These are phyloP conservation scores for Fusarium sp. DNA, from an alignment of 2,329 filamentous ascomycete species.

Conservation along the genomic window DNA sequence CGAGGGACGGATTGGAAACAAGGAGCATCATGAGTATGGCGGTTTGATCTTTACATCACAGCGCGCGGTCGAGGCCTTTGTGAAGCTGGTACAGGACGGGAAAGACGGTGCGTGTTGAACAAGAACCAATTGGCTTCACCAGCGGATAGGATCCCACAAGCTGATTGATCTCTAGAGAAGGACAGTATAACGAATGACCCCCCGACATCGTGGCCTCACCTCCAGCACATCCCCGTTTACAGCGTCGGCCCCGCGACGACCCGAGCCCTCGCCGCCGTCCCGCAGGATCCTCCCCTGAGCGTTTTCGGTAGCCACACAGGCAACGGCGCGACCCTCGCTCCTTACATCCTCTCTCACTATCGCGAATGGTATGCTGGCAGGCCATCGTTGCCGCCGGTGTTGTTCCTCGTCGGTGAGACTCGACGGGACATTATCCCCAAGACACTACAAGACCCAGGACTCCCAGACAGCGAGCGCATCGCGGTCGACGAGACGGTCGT, in stretches of 20 bases:
- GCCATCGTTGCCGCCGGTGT: slow-evolving; percentile 65
- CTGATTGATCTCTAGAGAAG: background rate
- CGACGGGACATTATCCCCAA: slow-evolving; percentile 88
- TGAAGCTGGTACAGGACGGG: slow-evolving; percentile 65
- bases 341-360: slow-evolving; percentile 82
- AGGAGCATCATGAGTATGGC: slow-evolving; percentile 62
- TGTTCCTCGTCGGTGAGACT: slow-evolving; percentile 92
- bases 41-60: slow-evolving; percentile 88
- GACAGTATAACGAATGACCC: background rate
- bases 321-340: slow-evolving; percentile 80
- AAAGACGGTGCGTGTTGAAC: slow-evolving; percentile 45
- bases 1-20: slow-evolving; percentile 51
- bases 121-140: background rate
- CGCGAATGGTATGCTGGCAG: slow-evolving; percentile 57
- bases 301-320: slow-evolving; percentile 84
- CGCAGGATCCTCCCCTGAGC: slow-evolving; percentile 59
- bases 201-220: slow-evolving; percentile 56
- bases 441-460: slow-evolving; percentile 67
- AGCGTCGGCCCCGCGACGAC: slow-evolving; percentile 84
- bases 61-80: slow-evolving; percentile 80
- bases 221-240: slow-evolving; percentile 70
- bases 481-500: slow-evolving; percentile 80
- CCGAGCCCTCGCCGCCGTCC: slow-evolving; percentile 69
- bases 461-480: slow-evolving; percentile 63
- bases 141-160: background rate